Evolutionary conservation across 2,329 filamentous ascomycete genomes (phyloP).

Genomic region (Fusarium sp.): DNA sequence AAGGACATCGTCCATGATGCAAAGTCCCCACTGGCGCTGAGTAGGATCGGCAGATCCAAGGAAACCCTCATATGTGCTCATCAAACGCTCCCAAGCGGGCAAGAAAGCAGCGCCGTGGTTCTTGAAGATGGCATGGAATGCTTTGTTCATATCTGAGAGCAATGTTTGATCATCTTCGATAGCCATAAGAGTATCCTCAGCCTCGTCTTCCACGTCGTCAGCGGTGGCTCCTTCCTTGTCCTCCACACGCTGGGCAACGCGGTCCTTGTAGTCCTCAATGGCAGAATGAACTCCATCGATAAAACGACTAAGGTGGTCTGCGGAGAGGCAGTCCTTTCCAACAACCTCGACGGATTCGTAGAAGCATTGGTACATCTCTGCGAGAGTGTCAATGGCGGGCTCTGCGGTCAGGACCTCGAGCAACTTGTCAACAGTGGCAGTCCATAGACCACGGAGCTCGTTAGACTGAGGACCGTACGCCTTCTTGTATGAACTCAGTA

Average conservation of each 20-base stretch:
- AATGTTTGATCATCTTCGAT: constrained; percentile 98
- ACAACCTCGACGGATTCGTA: constrained; percentile 97
- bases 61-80: constrained; percentile 88
- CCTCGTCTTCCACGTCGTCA: constrained; percentile 91
- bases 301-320: constrained; percentile 85
- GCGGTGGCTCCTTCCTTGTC: constrained; percentile 79
- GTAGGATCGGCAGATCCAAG: constrained; percentile 85
- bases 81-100: constrained; percentile 86
- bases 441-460: constrained; percentile 87
- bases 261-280: constrained; percentile 91
- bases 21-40: constrained; percentile 98
- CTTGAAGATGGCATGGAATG: constrained; percentile 99
- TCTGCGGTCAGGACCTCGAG: constrained; percentile 94
- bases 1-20: constrained; percentile 97
- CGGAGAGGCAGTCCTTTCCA: constrained; percentile 83
- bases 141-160: constrained; percentile 99
- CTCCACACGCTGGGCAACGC: constrained; percentile 85
- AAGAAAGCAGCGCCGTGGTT: constrained; percentile 90
- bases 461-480: constrained; percentile 84
- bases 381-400: constrained; percentile 93
- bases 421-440: constrained; percentile 86
- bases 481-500: constrained; percentile 94
- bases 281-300: constrained; percentile 88
- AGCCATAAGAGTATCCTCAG: constrained; percentile 87
- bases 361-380: constrained; percentile 99